phyloP scores from a whole-genome alignment of 352 stramenopile genomes.

The Aphanomyces invadans region DNA sequence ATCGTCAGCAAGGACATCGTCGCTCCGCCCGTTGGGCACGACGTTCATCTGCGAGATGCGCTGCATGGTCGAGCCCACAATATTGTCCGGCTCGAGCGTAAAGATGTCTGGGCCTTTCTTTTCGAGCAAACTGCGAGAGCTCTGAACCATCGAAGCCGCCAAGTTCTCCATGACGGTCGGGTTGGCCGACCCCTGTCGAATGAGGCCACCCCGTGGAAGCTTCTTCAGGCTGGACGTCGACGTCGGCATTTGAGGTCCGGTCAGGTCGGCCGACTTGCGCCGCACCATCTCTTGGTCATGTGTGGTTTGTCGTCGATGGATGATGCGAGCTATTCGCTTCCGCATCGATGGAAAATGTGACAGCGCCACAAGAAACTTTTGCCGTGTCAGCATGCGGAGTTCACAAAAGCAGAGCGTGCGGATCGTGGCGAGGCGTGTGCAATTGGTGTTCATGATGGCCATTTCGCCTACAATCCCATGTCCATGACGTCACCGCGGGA shows the following conservation, averaged over 20 bases:
- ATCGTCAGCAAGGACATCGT: not conserved
- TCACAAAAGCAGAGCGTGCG: slow-evolving; percentile 75
- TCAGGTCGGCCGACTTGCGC: slow-evolving; percentile 27
- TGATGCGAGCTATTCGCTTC: slow-evolving; percentile 65
- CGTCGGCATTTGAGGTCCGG: not conserved
- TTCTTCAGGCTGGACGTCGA: slow-evolving; percentile 12
- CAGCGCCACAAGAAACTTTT: slow-evolving; percentile 71
- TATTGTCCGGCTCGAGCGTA: not conserved
- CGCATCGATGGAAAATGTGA: slow-evolving; percentile 70
- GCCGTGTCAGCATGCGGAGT: slow-evolving; percentile 64
- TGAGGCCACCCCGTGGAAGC: slow-evolving; percentile 30
- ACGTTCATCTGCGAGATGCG: slow-evolving; percentile 24
- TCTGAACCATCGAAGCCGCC: slow-evolving; percentile 30
- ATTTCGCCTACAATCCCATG: slow-evolving; percentile 43
- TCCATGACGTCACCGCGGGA: not conserved
- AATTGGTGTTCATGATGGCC: slow-evolving; percentile 73
- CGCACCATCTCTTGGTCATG: slow-evolving; percentile 1
- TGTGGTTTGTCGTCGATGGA: slow-evolving; percentile 38
- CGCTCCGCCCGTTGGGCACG: not conserved
- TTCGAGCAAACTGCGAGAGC: not conserved
- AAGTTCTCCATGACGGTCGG: slow-evolving; percentile 48
- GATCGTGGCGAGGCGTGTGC: slow-evolving; percentile 55
- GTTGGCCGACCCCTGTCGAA: slow-evolving; percentile 23
- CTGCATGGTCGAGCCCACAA: slow-evolving; percentile 15
- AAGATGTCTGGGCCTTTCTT: slow-evolving; percentile 11